These are phyloP conservation scores for Arthroderma uncinatum DNA, from an alignment of 2,329 filamentous ascomycete genomes.

Conservation along the genomic window DNA sequence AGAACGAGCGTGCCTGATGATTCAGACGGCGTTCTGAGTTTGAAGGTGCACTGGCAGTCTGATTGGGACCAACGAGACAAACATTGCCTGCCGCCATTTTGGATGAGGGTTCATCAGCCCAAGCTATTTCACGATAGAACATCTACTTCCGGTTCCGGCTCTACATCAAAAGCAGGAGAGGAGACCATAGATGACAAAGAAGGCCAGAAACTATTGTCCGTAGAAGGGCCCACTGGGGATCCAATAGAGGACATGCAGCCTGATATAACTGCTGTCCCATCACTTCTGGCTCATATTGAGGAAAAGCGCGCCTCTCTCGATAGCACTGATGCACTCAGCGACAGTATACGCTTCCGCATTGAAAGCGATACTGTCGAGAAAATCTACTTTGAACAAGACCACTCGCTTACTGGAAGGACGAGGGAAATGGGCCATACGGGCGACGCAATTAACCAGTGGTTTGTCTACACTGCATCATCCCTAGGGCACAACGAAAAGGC, in stretches of 20 bases:
- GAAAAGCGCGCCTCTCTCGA: conserved; percentile 17
- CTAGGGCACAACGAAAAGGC: conserved; percentile 15
- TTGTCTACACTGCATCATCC: conserved; percentile 20
- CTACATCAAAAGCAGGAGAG: neutral
- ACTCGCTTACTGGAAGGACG: conserved; percentile 17
- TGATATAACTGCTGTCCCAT: neutral
- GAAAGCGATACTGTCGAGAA: conserved; percentile 18
- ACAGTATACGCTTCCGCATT: conserved; percentile 21
- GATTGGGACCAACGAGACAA: conserved; percentile 45
- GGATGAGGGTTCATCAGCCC: conserved; percentile 31
- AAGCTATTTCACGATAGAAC: neutral
- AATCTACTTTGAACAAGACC: conserved; percentile 19
- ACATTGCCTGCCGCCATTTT: conserved; percentile 48
- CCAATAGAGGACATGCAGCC: neutral
- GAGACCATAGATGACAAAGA: neutral
- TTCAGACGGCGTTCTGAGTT: conserved; percentile 49
- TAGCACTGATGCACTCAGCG: conserved; percentile 14
- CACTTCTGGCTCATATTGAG: conserved; percentile 16
- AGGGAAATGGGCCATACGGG: conserved; percentile 10
- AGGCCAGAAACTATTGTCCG: neutral
- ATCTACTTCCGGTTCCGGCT: neutral
- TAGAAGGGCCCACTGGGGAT: neutral
- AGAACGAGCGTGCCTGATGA: conserved; percentile 47
- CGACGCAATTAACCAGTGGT: conserved; percentile 19
- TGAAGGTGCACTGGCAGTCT: conserved; percentile 47